phyloP scores from a whole-genome alignment of 768 basidiomycete species.

The Royoungia palumana region DNA sequence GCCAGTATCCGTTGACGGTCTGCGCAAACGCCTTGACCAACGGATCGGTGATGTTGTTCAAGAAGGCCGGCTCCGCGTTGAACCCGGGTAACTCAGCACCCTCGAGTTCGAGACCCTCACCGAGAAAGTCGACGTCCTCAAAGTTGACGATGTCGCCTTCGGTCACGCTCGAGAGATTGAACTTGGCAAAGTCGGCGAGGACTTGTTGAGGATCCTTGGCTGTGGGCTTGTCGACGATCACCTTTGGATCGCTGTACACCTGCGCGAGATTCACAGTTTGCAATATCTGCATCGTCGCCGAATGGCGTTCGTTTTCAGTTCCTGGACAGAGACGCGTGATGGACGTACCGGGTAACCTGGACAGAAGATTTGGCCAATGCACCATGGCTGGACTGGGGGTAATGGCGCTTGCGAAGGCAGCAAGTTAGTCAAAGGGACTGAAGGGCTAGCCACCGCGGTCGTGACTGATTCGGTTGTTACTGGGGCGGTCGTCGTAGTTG shows the following conservation, averaged over 20 bases:
- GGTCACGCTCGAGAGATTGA: constrained; percentile 43
- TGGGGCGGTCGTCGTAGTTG: constrained; percentile 5
- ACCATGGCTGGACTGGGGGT: constrained; percentile 76
- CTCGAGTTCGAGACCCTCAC: constrained; percentile 83
- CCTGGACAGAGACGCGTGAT: too few relatives aligned
- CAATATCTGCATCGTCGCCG: constrained; percentile 47
- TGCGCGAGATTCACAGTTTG: constrained; percentile 83
- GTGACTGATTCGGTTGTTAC: constrained; percentile 38
- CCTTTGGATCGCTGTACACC: constrained; percentile 79
- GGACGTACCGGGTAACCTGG: constrained; percentile 57
- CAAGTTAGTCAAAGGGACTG: constrained; percentile 46
- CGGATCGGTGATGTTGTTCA: constrained; percentile 67
- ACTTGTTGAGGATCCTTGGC: too few relatives aligned
- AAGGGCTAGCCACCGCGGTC: constrained; percentile 64
- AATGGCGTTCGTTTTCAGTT: background rate
- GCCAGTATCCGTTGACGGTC: constrained; percentile 86
- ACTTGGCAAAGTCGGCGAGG: constrained; percentile 51
- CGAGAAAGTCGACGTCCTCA: constrained; percentile 70
- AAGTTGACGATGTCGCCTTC: constrained; percentile 66
- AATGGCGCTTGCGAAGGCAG: constrained; percentile 63
- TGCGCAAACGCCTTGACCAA: constrained; percentile 68
- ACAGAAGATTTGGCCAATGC: constrained; percentile 75
- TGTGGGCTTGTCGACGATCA: constrained; percentile 88
- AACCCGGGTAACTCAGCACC: constrained; percentile 61
- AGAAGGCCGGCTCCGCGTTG: constrained; percentile 57